phyloP scores from a whole-genome alignment of 2,329 filamentous ascomycete species.

The Nannizziopsis barbatae region DNA sequence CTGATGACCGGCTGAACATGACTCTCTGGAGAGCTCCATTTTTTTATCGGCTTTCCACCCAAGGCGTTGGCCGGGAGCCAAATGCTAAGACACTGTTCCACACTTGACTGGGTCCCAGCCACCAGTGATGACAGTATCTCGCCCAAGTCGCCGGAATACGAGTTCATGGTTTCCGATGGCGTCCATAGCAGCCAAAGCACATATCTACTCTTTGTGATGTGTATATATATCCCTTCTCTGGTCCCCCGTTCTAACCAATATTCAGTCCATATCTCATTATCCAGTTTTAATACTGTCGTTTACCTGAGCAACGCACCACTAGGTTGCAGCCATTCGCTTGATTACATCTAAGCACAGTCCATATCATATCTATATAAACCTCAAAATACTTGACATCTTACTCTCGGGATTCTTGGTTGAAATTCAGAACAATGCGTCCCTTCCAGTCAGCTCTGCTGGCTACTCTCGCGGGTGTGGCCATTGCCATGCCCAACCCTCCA shows the following conservation, averaged over 20 bases:
- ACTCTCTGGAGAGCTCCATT: not conserved
- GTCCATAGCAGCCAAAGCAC: not conserved
- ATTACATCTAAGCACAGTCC: not conserved
- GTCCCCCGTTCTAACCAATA: not conserved
- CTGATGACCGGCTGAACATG: not conserved
- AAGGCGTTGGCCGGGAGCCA: not conserved
- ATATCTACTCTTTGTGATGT: not conserved
- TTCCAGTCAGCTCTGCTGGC: slow-evolving; percentile 3
- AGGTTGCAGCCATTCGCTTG: slow-evolving; percentile 3
- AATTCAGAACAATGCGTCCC: slow-evolving; percentile 1
- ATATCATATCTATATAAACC: not conserved
- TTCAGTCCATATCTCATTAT: not conserved
- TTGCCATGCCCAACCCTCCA: slow-evolving; percentile 7
- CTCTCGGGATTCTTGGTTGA: not conserved
- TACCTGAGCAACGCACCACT: not conserved
- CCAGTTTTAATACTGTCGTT: slow-evolving; percentile 5
- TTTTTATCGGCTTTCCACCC: not conserved
- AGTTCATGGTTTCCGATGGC: not conserved
- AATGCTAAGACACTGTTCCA: slow-evolving; percentile 11
- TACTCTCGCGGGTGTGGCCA: slow-evolving; percentile 1
- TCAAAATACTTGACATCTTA: not conserved
- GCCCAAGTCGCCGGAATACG: not conserved
- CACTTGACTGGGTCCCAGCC: not conserved
- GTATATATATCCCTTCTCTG: slow-evolving; percentile 4
- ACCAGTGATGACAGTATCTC: slow-evolving; percentile 4